Conservation (phyloP, 1,139 yeast genomes). For the Debaryomycetaceae sp. region DNA sequence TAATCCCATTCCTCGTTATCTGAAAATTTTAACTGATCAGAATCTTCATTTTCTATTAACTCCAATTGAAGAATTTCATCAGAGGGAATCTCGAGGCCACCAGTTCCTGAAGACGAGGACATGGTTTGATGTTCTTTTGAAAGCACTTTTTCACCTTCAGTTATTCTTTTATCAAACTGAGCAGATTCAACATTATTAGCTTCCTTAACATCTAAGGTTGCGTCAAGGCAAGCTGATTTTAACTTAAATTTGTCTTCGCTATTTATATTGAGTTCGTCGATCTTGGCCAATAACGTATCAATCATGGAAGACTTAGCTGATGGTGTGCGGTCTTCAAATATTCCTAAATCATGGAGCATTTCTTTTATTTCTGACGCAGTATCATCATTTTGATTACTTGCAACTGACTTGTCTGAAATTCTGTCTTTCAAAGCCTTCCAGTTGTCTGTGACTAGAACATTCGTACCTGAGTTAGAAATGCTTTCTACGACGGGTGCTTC, state of each 20-base stretch:
- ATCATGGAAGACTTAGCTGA: slow-evolving; percentile 8
- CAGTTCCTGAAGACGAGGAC: too few species aligned
- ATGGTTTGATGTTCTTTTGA: slow-evolving; percentile 4
- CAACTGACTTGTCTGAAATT: neutral
- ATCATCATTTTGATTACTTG: neutral
- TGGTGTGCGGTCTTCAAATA: slow-evolving; percentile 14
- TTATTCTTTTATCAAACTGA: neutral
- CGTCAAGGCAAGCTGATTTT: slow-evolving; percentile 10
- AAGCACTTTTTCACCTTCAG: neutral
- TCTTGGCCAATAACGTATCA: slow-evolving; percentile 22
- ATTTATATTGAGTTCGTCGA: slow-evolving; percentile 38
- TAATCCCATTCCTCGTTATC: slow-evolving; percentile 41
- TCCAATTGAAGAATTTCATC: slow-evolving; percentile 38
- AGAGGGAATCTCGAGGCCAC: slow-evolving; percentile 13
- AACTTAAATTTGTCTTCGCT: slow-evolving; percentile 53
- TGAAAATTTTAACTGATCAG: slow-evolving; percentile 30
- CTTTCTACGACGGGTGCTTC: neutral
- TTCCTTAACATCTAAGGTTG: neutral
- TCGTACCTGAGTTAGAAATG: neutral
- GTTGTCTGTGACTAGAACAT: neutral
- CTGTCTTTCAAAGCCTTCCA: neutral
- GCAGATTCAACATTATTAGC: slow-evolving; percentile 1
- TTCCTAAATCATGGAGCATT: slow-evolving; percentile 51
- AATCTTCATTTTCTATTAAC: slow-evolving; percentile 52
- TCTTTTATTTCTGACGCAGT: slow-evolving; percentile 29